phyloP scores from a whole-genome alignment of 1,139 yeast genomes.

The Sugiyamaella xylanicola region DNA sequence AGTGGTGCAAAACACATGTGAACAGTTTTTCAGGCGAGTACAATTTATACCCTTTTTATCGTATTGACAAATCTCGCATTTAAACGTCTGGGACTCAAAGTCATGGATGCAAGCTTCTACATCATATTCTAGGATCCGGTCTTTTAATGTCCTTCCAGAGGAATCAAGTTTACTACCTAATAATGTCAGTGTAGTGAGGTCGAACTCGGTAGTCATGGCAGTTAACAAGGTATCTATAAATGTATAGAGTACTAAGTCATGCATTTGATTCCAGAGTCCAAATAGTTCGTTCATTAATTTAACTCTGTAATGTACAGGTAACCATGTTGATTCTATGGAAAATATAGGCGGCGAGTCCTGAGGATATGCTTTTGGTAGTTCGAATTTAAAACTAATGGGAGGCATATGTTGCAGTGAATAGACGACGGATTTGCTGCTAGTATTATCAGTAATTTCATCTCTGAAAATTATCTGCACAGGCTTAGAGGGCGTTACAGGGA shows the following conservation, averaged over 20 bases:
- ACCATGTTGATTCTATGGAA: constrained; percentile 28
- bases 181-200: constrained; percentile 9
- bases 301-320: constrained; percentile 37
- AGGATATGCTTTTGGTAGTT: constrained; percentile 33
- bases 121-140: constrained; percentile 33
- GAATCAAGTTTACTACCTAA: not conserved
- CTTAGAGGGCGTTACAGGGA: constrained; percentile 10
- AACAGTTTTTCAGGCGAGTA: constrained; percentile 50
- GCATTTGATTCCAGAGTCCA: constrained; percentile 44
- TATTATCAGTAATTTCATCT: not conserved
- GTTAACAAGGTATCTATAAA: constrained; percentile 51
- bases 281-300: constrained; percentile 33
- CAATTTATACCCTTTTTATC: constrained; percentile 53
- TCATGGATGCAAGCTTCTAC: constrained; percentile 35
- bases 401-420: constrained; percentile 32
- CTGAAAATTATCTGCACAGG: constrained; percentile 11
- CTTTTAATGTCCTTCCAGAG: constrained; percentile 23
- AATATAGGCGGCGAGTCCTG: constrained; percentile 31
- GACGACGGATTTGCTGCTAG: constrained; percentile 19
- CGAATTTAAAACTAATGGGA: constrained; percentile 29
- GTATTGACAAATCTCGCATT: constrained; percentile 63
- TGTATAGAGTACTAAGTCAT: constrained; percentile 50
- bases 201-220: constrained; percentile 30
- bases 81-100: constrained; percentile 48
- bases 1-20: constrained; percentile 55